Base-by-base conservation (phyloP, 352 stramenopile genomes). In the Plasmopara viticola region DNA sequence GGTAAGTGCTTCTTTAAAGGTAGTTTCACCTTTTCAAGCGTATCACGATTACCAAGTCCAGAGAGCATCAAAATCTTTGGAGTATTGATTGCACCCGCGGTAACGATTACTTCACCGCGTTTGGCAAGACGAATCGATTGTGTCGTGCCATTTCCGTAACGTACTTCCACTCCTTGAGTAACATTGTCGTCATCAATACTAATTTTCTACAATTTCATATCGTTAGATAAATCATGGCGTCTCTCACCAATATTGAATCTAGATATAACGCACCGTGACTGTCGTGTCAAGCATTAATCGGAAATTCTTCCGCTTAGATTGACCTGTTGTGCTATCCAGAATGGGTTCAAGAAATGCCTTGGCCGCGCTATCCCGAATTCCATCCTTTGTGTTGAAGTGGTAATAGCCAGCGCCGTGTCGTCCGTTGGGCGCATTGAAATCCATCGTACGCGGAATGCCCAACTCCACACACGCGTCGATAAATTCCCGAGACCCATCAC, bases 341-440 rank as follows among this genome's bases (percentile, higher is more conserved):
- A 89, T 68, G 5, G 78, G 75, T 6, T 72, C 78, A 7, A 95
- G 60, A 30, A 95, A 80, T 5, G 75, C 67, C 40, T 85, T 62
- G 17, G 81, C 83, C 6, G 85, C 86, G 44, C 85, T 95, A 47
- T 94, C 78, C 3, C 87, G 79, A 17, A 94, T 60, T 29, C 87
- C 87, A 38, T 92, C 49, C 5, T 73, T 66, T 39, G 89, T 90
- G 58, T 93, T 93, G 15, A 97, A 96, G 51, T 94, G 66, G 57
- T 96, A 97, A 39, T 76, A 90, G 0, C 86, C 88, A 28, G 64
- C 81, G 6, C 88, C 88, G 35, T 72, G 64, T 13, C 86, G 66
- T 13, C 69, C 72, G 7, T 52, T 53, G n/a, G 86, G 84, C 20
- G 74, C 70, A 53, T 96, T 96, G 52, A 96, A 95, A 44, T 95